Evolutionary conservation across 768 basidiomycete species (phyloP).

Genomic region (Hericium rajendrae): DNA sequence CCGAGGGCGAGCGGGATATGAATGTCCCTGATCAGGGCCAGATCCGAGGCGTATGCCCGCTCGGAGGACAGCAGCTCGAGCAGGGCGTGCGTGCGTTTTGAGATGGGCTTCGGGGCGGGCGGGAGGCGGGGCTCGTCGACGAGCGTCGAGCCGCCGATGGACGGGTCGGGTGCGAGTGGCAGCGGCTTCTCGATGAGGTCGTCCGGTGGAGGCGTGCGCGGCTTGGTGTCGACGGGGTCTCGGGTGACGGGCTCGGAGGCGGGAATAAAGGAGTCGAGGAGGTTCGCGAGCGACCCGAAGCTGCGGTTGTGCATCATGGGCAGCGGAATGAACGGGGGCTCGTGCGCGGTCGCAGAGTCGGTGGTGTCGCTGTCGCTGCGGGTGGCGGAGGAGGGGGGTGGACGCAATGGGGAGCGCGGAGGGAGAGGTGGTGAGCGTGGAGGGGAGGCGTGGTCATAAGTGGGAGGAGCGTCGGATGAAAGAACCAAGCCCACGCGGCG

Average conservation of each 20-base stretch:
- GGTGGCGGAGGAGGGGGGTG: slow-evolving; percentile 11
- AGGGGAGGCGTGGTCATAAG: slow-evolving; percentile 11
- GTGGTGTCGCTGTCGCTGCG: neutral
- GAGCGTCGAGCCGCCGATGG: slow-evolving; percentile 10
- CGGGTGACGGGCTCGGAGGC: slow-evolving; percentile 6
- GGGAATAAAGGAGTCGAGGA: slow-evolving; percentile 4
- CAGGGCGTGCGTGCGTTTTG: slow-evolving; percentile 71
- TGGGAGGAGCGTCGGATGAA: slow-evolving; percentile 10
- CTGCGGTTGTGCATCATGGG: slow-evolving; percentile 18
- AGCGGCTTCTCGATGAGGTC: slow-evolving; percentile 19
- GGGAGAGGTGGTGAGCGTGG: slow-evolving; percentile 19
- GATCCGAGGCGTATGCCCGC: slow-evolving; percentile 74
- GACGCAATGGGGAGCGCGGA: slow-evolving; percentile 22
- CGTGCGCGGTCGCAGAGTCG: neutral
- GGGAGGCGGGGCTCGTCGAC: slow-evolving; percentile 7
- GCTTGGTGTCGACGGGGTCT: slow-evolving; percentile 1
- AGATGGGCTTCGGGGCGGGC: slow-evolving; percentile 21
- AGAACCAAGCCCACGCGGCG: slow-evolving; percentile 21
- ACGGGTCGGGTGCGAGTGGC: slow-evolving; percentile 20
- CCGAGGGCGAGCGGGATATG: slow-evolving; percentile 75
- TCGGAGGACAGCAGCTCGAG: slow-evolving; percentile 73
- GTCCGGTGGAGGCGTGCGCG: slow-evolving; percentile 20
- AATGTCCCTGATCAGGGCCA: slow-evolving; percentile 67
- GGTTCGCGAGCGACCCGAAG: slow-evolving; percentile 19
- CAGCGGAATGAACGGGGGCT: slow-evolving; percentile 14